Conservation (phyloP, 78 protist genomes). For the Chrysochromulina parva region DNA sequence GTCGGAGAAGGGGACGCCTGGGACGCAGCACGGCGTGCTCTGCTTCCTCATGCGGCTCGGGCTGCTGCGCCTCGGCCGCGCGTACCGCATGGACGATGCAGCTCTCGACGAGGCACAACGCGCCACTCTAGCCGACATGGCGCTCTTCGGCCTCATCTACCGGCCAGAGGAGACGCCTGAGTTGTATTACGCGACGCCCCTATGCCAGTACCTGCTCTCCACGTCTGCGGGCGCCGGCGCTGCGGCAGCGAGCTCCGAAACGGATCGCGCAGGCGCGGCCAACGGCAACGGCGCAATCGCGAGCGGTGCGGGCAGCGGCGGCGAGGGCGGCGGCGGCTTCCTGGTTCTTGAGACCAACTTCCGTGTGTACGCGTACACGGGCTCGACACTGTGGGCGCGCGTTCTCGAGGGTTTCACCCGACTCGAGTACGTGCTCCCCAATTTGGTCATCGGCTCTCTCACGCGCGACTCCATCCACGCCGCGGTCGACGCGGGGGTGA, state of each 20-base stretch:
- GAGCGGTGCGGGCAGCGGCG: background rate
- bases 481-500: background rate
- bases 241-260: background rate
- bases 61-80: background rate
- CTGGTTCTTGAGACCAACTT: slow-evolving; percentile 1
- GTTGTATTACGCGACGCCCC: background rate
- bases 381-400: background rate
- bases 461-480: background rate
- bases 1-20: background rate
- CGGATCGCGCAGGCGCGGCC: background rate
- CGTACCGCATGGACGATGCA: background rate
- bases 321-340: too few relatives aligned
- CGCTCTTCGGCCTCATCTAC: background rate
- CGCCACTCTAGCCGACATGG: background rate
- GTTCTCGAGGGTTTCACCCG: background rate
- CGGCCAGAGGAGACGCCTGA: background rate
- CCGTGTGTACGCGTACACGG: background rate
- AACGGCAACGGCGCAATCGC: background rate
- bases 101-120: too few relatives aligned
- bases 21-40: background rate
- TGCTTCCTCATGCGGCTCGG: background rate
- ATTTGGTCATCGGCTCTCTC: background rate
- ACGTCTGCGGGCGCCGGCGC: background rate
- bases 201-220: background rate
- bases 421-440: background rate